Percentiles rank a stretch among this genome's conserved stretches.
phyloP scores from a whole-genome alignment of 2,329 filamentous ascomycete genomes.

The Epichloe gansuensis region DNA sequence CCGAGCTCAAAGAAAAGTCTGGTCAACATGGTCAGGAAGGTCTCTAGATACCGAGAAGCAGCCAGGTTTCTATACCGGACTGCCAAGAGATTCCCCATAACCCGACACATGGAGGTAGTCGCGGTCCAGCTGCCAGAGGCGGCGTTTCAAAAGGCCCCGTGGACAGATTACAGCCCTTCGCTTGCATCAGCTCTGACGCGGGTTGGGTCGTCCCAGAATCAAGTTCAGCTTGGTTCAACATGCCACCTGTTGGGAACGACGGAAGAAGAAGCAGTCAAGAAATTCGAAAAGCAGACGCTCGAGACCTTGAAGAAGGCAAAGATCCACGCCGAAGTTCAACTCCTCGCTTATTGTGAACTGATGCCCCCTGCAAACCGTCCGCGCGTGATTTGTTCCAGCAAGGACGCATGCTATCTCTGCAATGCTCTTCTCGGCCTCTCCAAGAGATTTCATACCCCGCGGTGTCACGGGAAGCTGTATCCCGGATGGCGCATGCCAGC shows the following conservation, averaged over 20 bases:
- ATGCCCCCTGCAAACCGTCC: slow-evolving; percentile 11
- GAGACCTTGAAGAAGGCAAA: not conserved
- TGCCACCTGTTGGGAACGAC: not conserved
- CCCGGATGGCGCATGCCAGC: not conserved
- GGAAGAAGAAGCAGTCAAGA: not conserved
- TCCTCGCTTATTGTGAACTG: not conserved
- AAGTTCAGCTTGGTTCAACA: not conserved
- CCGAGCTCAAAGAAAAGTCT: slow-evolving; percentile 10
- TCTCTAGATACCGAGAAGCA: slow-evolving; percentile 24
- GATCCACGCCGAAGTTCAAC: slow-evolving; percentile 3
- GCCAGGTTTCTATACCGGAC: slow-evolving; percentile 20
- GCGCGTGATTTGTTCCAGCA: slow-evolving; percentile 34
- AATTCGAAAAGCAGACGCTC: not conserved
- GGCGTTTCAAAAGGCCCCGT: slow-evolving; percentile 1
- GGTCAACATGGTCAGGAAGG: slow-evolving; percentile 22
- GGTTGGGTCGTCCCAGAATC: not conserved
- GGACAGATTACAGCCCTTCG: not conserved
- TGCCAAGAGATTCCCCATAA: slow-evolving; percentile 18
- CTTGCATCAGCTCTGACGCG: not conserved
- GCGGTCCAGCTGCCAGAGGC: slow-evolving; percentile 15
- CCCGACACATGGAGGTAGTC: slow-evolving; percentile 17
- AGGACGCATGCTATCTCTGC: slow-evolving; percentile 39
- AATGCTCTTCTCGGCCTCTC: slow-evolving; percentile 32
- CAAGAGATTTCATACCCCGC: slow-evolving; percentile 27
- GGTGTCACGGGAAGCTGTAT: slow-evolving; percentile 33